Evolutionary conservation across 2,329 filamentous ascomycete genomes (phyloP), one percentile per base, ranked within the genome.

Genomic region (Beauveria sp.): DNA sequence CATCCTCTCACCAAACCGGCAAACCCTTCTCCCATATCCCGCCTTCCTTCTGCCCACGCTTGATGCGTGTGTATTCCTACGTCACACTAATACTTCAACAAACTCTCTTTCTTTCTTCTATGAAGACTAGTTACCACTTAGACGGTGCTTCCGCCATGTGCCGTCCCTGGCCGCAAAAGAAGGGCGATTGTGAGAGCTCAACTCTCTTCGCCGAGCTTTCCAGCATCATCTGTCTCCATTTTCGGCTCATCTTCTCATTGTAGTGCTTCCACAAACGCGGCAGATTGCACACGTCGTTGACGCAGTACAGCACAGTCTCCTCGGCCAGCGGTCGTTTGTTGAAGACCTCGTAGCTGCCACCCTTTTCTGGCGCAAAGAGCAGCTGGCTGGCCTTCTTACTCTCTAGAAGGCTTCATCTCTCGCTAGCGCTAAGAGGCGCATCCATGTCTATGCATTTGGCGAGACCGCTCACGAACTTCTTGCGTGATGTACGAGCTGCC

Each of bases 331-430:
- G 81, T 0, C 80, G 72, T 50, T 70, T 55, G 62, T 78, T 75
- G 66, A 84, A 84, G 0, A 81, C 75, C 16, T 75, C 70, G 64
- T 78, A 79, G 10, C 63, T 68, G 0, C 80, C 81, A 1, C 22
- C 80, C 1, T 57, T 58, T 30, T 75, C 67, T 0, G 77, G 76
- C 4, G 66, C 67, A 64, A 80, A 81, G 3, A 81, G 68, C 2
- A 57, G 62, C 0, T 56, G 9, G 0, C 77, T 77, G 7, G 68
- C 63, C 0, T 74, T 68, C 63, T 81, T 82, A 38, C 63, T 60
- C 0, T 26, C 53, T n/a, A 65, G 62, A 71, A 74, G 79, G 14
- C 22, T 24, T 2, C n/a, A 3, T 6, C 38, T 64, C 24, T 71
- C 67, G 1, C 4, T 9, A 0, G 16, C 4, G 2, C 62, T 57